phyloP scores from a whole-genome alignment of 768 basidiomycete genomes.

The Heimioporus sp. region DNA sequence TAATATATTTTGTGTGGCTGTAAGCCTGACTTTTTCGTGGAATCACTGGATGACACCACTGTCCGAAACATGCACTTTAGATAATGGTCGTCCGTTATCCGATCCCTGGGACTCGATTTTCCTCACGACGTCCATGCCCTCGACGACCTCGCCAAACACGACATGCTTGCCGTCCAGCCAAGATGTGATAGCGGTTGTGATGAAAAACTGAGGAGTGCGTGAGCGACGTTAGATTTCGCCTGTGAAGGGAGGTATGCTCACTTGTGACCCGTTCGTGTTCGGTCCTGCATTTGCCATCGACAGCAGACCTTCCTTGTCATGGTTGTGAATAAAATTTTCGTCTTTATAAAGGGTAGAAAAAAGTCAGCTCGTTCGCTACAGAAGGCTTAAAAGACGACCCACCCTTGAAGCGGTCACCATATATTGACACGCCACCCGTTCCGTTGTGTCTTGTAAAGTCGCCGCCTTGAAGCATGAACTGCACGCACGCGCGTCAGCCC shows the following conservation, averaged over 20 bases:
- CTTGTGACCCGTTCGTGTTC: constrained; percentile 80
- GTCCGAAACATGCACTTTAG: constrained; percentile 50
- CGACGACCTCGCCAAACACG: constrained; percentile 48
- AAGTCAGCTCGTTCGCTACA: background rate
- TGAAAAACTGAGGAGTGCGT: constrained; percentile 54
- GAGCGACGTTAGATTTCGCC: background rate
- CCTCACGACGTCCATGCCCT: constrained; percentile 42
- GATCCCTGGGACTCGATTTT: constrained; percentile 37
- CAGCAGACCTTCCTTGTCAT: constrained; percentile 62
- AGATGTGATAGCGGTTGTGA: constrained; percentile 68
- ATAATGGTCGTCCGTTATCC: constrained; percentile 21
- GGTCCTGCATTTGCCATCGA: constrained; percentile 89
- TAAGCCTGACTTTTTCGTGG: background rate
- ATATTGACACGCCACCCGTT: constrained; percentile 84
- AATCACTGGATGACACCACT: constrained; percentile 48
- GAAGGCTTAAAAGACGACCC: constrained; percentile 14
- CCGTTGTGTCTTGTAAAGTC: constrained; percentile 78
- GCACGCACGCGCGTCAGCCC: background rate
- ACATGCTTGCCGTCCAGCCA: constrained; percentile 52
- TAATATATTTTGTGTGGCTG: background rate
- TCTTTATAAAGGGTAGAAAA: constrained; percentile 34
- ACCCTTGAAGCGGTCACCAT: constrained; percentile 78
- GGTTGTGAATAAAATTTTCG: constrained; percentile 68
- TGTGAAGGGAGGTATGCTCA: constrained; percentile 22
- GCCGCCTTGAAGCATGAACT: constrained; percentile 88